Conservation (phyloP, 2,329 filamentous ascomycete genomes). For the Aspergillus persii region DNA sequence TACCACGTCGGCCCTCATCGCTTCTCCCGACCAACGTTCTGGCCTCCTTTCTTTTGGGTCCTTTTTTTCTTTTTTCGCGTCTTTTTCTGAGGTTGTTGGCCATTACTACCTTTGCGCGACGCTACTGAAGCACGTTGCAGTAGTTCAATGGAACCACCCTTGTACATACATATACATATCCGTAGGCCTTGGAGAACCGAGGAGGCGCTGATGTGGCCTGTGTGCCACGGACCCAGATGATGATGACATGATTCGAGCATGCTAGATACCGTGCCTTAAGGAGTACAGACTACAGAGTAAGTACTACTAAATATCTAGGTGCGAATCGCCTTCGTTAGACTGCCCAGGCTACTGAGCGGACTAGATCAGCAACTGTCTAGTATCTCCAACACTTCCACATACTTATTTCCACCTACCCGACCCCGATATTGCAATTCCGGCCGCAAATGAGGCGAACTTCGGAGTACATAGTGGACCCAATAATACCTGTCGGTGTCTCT, state of each 20-base stretch:
- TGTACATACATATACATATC: too few species aligned
- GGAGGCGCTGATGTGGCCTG: neutral
- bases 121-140: too few species aligned
- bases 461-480: neutral
- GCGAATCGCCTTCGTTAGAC: too few species aligned
- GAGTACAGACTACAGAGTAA: too few species aligned
- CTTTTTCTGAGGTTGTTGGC: too few species aligned
- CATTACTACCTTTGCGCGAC: too few species aligned
- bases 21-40: neutral
- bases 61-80: neutral
- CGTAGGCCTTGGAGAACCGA: too few species aligned
- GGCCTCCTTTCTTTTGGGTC: neutral
- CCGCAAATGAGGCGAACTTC: neutral
- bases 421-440: neutral
- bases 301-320: too few species aligned
- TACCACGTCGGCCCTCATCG: neutral
- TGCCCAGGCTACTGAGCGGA: too few species aligned
- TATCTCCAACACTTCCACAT: neutral
- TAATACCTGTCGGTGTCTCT: neutral
- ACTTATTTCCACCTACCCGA: neutral
- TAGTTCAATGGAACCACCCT: too few species aligned
- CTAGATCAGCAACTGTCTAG: neutral
- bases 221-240: neutral
- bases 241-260: neutral
- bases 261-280: too few species aligned